phyloP scores from a whole-genome alignment of 2,329 filamentous ascomycete genomes.

The Alternaria sp. region DNA sequence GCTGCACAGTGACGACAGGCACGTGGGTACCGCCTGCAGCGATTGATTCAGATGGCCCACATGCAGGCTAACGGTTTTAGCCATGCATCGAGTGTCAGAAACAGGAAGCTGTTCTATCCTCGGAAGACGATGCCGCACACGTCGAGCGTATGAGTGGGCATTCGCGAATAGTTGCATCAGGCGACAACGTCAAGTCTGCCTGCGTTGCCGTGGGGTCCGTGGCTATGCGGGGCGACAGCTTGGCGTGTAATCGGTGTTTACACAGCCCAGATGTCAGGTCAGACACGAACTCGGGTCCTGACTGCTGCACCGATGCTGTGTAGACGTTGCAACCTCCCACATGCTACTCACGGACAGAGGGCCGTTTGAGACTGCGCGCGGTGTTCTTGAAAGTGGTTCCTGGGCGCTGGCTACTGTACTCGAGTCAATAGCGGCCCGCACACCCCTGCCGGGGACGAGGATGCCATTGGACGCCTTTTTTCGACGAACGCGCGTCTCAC shows the following conservation, averaged over 20 bases:
- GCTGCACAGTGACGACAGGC: slow-evolving; percentile 11
- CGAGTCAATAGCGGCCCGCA: slow-evolving; percentile 15
- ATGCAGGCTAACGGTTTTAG: not conserved
- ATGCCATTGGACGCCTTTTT: slow-evolving; percentile 11
- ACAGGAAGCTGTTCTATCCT: not conserved
- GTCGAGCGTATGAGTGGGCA: not conserved
- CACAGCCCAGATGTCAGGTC: not conserved
- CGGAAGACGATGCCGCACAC: slow-evolving; percentile 1
- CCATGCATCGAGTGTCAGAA: not conserved
- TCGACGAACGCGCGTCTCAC: slow-evolving; percentile 22
- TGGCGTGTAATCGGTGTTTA: not conserved
- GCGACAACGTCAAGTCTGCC: slow-evolving; percentile 1
- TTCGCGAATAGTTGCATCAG: slow-evolving; percentile 10
- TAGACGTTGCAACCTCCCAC: not conserved
- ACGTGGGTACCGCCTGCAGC: not conserved
- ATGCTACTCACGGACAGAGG: not conserved
- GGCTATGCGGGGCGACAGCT: slow-evolving; percentile 4
- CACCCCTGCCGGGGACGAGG: slow-evolving; percentile 3
- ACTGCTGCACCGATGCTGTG: not conserved
- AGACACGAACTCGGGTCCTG: not conserved
- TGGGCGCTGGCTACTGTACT: slow-evolving; percentile 1
- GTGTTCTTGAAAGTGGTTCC: not conserved
- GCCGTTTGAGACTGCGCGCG: not conserved
- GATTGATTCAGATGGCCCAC: not conserved
- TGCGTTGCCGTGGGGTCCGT: slow-evolving; percentile 4